Conservation (phyloP, 108 stramenopile species). For the Conticribra guillardii region DNA sequence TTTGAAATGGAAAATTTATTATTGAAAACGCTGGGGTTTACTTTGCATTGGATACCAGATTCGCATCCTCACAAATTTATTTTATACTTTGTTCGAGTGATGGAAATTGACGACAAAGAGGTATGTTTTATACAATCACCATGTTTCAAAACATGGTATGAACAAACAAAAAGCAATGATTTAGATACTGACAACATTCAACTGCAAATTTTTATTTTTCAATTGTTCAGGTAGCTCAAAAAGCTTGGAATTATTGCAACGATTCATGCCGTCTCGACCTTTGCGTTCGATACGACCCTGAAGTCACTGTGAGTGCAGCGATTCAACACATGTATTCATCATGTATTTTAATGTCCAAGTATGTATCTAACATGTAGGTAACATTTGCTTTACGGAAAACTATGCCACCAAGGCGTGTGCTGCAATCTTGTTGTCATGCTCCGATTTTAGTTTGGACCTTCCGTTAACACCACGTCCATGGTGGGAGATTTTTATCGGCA, state of each 20-base stretch:
- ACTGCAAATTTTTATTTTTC: not conserved
- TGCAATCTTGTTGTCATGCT: slow-evolving; percentile 62
- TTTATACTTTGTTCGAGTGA: slow-evolving; percentile 58
- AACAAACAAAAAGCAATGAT: no score
- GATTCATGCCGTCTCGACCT: slow-evolving; percentile 83
- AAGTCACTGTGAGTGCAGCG: slow-evolving; percentile 74
- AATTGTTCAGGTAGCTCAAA: slow-evolving; percentile 52
- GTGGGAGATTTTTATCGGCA: slow-evolving; percentile 73
- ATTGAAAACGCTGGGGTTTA: slow-evolving; percentile 77
- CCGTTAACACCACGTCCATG: slow-evolving; percentile 61
- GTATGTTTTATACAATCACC: slow-evolving; percentile 2
- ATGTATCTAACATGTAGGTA: slow-evolving; percentile 1
- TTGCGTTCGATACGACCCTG: slow-evolving; percentile 73
- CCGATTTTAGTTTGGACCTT: slow-evolving; percentile 41
- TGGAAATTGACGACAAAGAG: slow-evolving; percentile 37
- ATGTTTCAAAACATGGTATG: not conserved
- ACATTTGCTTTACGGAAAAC: not conserved
- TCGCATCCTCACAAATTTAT: slow-evolving; percentile 82
- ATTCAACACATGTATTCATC: no score
- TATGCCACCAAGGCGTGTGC: slow-evolving; percentile 50
- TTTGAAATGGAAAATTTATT: slow-evolving; percentile 59
- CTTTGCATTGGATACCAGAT: slow-evolving; percentile 85
- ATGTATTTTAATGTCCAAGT: not conserved
- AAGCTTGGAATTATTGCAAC: slow-evolving; percentile 89
- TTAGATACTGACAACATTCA: not conserved